Base-by-base conservation (phyloP, 2,329 filamentous ascomycete genomes). In the Exserohilum turcica region DNA sequence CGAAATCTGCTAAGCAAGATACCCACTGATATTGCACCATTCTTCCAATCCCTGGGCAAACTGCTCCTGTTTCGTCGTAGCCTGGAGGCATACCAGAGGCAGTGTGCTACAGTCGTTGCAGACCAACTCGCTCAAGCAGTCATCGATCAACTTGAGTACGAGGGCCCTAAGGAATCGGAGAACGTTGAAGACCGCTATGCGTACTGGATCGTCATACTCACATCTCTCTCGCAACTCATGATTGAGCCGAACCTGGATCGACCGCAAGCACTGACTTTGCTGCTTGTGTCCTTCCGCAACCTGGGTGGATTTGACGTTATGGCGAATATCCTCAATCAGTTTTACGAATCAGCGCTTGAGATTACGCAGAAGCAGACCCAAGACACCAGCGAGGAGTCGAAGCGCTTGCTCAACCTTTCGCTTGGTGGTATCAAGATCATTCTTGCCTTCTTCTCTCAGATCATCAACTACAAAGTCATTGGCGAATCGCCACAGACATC, bases 281-380 rank as follows among this genome's bases (percentile, higher is more conserved):
- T 97, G 31, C 80, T 99, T 19, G 83, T 92, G 49, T 89, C 91
- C 0, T 97, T 99, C 78, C 93, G 92, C 72, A 87, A 91, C 54
- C 83, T 86, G 42, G 86, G 86, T 33, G 93, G 94, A 0, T 81
- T 99, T 53, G 82, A 86, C 7, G 81, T 86, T 5, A 77, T 97
- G 55, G 91, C 90, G 63, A 78, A 82, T 0, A 86, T 96, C 68
- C 81, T 95, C 8, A 79, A 84, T 35, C 80, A 83, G 15, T 94
- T 95, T 64, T 81, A 85, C 46, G 75, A 81, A 6, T 83, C 87
- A 54, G 80, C 84, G 27, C 79, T 80, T 54, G 70, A 73, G 5
- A 74, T 82, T 27, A 76, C 79, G 10, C 75, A 76, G 24, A 72
- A 76, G 10, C 73, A 69, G 15, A 65, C 76, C 21, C 74, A 76